Conservation (phyloP, 2,329 filamentous ascomycete species). For the Chrysoporthe austroafricana region DNA sequence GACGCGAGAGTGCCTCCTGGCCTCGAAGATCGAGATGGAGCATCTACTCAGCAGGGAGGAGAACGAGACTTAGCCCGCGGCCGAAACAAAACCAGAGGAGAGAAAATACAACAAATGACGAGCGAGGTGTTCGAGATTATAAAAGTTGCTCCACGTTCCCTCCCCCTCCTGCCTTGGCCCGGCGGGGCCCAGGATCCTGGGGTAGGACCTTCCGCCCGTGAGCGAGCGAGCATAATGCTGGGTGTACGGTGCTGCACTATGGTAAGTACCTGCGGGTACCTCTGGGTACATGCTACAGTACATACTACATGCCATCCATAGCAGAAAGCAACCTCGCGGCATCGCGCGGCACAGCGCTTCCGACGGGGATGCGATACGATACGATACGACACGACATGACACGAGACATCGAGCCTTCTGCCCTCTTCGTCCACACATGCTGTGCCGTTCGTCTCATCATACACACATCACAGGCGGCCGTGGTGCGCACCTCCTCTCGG, state of each 20-base stretch:
- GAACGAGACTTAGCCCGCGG: not conserved
- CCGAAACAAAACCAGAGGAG: not conserved
- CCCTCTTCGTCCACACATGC: no score
- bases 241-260: not conserved
- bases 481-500: no score
- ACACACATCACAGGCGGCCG: no score
- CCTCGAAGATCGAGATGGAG: not conserved
- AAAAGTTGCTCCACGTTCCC: slow-evolving; percentile 10
- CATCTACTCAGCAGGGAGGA: not conserved
- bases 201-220: not conserved
- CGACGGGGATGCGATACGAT: no score
- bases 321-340: no score
- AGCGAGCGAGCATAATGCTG: no score
- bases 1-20: not conserved
- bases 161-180: not conserved
- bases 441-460: no score
- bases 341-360: no score
- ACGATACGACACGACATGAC: no score
- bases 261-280: not conserved
- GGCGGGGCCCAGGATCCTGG: not conserved
- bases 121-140: slow-evolving; percentile 10
- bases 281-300: not conserved
- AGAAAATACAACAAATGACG: not conserved
- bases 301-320: no score
- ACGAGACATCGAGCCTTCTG: no score